Conservation (phyloP, 257 asterid species). For the Craterostigma plantagineum region DNA sequence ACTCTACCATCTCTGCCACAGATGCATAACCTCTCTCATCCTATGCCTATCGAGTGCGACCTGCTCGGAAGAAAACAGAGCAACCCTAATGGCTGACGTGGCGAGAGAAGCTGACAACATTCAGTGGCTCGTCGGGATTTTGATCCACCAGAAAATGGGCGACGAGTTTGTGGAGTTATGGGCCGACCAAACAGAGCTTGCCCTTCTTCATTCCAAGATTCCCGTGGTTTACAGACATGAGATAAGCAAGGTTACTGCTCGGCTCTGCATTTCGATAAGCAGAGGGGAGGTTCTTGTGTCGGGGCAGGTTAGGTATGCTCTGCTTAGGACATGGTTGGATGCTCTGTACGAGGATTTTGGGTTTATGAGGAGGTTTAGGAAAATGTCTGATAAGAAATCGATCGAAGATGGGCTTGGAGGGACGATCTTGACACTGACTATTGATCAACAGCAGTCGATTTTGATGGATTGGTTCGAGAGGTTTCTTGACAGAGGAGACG, state of each 20-base stretch:
- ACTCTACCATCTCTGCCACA: slow-evolving; percentile 55
- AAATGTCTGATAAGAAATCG: slow-evolving; percentile 46
- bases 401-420: slow-evolving; percentile 78
- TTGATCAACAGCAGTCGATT: slow-evolving; percentile 55
- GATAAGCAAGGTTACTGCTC: slow-evolving; percentile 78
- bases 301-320: slow-evolving; percentile 32
- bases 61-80: slow-evolving; percentile 42
- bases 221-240: slow-evolving; percentile 74
- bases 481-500: slow-evolving; percentile 73
- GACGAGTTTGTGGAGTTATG: slow-evolving; percentile 70
- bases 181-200: slow-evolving; percentile 89
- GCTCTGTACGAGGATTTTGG: slow-evolving; percentile 74
- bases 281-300: slow-evolving; percentile 57
- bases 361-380: slow-evolving; percentile 71
- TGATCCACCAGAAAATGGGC: slow-evolving; percentile 50
- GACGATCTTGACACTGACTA: slow-evolving; percentile 62
- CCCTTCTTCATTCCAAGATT: slow-evolving; percentile 62
- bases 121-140: slow-evolving; percentile 77
- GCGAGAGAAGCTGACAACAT: slow-evolving; percentile 80
- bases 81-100: slow-evolving; percentile 60
- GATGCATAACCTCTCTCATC: slow-evolving; percentile 60
- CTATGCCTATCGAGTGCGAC: slow-evolving; percentile 40
- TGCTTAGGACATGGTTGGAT: slow-evolving; percentile 83
- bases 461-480: slow-evolving; percentile 69
- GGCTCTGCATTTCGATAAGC: slow-evolving; percentile 67